phyloP scores from a whole-genome alignment of 1,139 yeast species.

The Nakaseomyces delphensis region DNA sequence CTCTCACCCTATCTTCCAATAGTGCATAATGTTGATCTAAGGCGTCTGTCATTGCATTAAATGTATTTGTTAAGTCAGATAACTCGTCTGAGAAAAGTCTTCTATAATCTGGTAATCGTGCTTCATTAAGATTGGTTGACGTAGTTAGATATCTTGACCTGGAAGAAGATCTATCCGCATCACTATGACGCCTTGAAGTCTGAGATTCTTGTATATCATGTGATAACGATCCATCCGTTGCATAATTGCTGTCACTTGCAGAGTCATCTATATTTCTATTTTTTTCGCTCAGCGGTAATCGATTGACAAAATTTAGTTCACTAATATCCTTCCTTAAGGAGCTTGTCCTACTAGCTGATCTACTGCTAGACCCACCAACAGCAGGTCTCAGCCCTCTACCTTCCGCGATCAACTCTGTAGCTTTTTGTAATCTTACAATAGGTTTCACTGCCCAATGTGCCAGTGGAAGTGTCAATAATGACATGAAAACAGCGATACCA shows the following conservation, averaged over 20 bases:
- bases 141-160: slow-evolving; percentile 20
- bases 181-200: slow-evolving; percentile 10
- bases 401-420: slow-evolving; percentile 55
- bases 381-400: slow-evolving; percentile 33
- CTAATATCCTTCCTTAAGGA: slow-evolving; percentile 4
- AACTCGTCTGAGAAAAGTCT: slow-evolving; percentile 73
- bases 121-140: slow-evolving; percentile 37
- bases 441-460: slow-evolving; percentile 85
- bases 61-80: slow-evolving; percentile 78
- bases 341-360: slow-evolving; percentile 7
- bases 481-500: slow-evolving; percentile 70
- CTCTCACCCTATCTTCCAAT: slow-evolving; percentile 81
- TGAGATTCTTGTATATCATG: slow-evolving; percentile 10
- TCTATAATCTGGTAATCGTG: slow-evolving; percentile 46
- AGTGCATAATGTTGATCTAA: slow-evolving; percentile 73
- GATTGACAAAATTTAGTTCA: background rate
- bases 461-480: slow-evolving; percentile 66
- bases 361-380: background rate
- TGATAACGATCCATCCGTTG: slow-evolving; percentile 11
- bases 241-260: slow-evolving; percentile 5
- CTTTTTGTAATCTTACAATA: slow-evolving; percentile 67
- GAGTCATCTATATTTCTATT: slow-evolving; percentile 3
- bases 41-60: slow-evolving; percentile 85
- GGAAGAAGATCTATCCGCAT: slow-evolving; percentile 16
- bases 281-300: slow-evolving; percentile 5